Percentiles rank a stretch among this genome's conserved stretches.
Evolutionary conservation across 257 asterid species (phyloP).

Genomic region (Handroanthus guayacan): DNA sequence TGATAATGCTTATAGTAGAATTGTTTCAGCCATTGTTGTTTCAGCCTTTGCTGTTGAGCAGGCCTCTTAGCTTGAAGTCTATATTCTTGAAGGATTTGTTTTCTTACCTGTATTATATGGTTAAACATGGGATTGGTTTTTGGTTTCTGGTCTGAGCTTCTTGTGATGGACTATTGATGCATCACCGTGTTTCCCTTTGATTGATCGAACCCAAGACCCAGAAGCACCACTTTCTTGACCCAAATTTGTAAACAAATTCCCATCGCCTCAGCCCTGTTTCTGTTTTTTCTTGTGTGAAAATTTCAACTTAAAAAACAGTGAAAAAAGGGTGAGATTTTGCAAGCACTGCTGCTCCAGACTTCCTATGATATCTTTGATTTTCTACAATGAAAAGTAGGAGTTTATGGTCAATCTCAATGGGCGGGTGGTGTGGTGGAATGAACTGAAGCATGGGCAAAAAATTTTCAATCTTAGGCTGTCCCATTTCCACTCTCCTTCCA

Average conservation of each 20-base stretch:
- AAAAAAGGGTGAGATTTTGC: not conserved
- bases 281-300: slow-evolving; percentile 4
- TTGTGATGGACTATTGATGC: slow-evolving; percentile 3
- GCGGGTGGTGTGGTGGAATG: slow-evolving; percentile 1
- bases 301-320: not conserved
- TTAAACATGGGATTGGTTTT: not conserved
- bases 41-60: not conserved
- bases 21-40: not conserved
- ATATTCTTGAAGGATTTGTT: not conserved
- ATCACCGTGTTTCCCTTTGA: not conserved
- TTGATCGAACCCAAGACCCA: not conserved
- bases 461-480: not conserved
- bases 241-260: not conserved
- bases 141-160: not conserved
- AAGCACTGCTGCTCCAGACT: not conserved
- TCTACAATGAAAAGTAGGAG: not conserved
- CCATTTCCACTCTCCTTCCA: not conserved
- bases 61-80: not conserved
- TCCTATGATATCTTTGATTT: not conserved
- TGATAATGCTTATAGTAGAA: slow-evolving; percentile 12
- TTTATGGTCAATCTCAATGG: not conserved
- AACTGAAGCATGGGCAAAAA: not conserved
- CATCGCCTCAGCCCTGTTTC: not conserved
- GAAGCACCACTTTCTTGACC: slow-evolving; percentile 6
- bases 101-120: not conserved